These are phyloP conservation scores for Blastobotrys raffinosifermentans DNA, from an alignment of 1,139 yeast genomes.

Conservation along the genomic window DNA sequence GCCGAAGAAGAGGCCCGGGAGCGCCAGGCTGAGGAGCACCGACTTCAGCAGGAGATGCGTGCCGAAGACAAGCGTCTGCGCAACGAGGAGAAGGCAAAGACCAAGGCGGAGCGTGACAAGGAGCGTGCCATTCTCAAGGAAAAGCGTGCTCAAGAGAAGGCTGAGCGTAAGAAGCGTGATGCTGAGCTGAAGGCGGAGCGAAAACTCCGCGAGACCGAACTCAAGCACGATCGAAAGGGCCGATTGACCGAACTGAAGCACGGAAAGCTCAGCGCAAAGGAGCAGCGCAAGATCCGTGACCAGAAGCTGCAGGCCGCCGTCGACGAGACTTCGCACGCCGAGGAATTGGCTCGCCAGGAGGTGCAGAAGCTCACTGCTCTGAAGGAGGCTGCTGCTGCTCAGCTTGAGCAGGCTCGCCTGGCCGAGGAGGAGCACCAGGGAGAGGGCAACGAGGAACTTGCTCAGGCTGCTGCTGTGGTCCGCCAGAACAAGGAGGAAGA, in stretches of 20 bases:
- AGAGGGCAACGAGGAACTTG: conserved; percentile 22
- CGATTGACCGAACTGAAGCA: conserved; percentile 2
- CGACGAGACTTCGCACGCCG: conserved; percentile 25
- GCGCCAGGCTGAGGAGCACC: conserved; percentile 22
- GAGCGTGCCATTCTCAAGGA: conserved; percentile 16
- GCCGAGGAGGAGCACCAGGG: conserved; percentile 22
- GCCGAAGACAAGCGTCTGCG: conserved; percentile 24
- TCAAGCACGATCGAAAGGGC: conserved; percentile 7
- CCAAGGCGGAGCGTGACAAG: conserved; percentile 15
- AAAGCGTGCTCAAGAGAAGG: conserved; percentile 14
- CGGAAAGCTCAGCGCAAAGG: not conserved
- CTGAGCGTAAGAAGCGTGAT: conserved; percentile 13
- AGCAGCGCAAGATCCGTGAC: conserved; percentile 7
- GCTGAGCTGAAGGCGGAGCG: conserved; percentile 21
- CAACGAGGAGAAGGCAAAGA: conserved; percentile 19
- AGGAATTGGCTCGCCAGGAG: conserved; percentile 26
- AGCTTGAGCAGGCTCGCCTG: conserved; percentile 27
- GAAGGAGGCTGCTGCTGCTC: conserved; percentile 21
- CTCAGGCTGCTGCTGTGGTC: conserved; percentile 18
- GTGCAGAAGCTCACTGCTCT: conserved; percentile 23
- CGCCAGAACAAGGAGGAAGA: conserved; percentile 16
- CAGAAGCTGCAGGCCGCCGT: conserved; percentile 15
- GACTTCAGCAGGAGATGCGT: conserved; percentile 24
- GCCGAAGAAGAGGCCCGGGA: conserved; percentile 42
- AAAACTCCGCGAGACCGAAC: conserved; percentile 17